Conservation (phyloP, 306 rosid species). For the Albizia julibrissin region DNA sequence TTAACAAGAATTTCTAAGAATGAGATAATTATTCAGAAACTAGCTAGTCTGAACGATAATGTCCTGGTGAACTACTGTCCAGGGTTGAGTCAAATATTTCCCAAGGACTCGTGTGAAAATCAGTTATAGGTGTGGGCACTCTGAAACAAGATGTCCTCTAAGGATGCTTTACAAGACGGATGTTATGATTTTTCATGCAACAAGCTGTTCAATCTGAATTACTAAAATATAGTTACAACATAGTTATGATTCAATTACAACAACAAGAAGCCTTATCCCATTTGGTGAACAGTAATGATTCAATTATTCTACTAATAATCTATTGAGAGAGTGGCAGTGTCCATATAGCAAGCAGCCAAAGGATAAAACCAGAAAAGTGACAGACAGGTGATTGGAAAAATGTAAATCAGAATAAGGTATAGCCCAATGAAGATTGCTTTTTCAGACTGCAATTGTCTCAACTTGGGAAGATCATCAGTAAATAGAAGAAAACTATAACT, state of each 20-base stretch:
- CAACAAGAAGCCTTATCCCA: not conserved
- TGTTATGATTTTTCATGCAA: constrained; percentile 20
- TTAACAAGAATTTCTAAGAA: not conserved
- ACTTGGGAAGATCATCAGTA: constrained; percentile 10
- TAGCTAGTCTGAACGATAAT: not conserved
- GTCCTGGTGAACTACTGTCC: constrained; percentile 9
- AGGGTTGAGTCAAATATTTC: not conserved
- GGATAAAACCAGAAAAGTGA: not conserved
- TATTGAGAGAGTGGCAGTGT: not conserved
- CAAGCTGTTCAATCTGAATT: not conserved
- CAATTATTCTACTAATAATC: not conserved
- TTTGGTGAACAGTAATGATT: not conserved
- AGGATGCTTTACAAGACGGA: not conserved
- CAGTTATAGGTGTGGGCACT: not conserved
- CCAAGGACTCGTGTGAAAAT: not conserved
- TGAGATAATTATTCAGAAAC: not conserved
- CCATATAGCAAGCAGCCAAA: not conserved
- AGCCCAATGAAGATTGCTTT: not conserved
- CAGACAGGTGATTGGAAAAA: not conserved
- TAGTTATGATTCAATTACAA: not conserved
- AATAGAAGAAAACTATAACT: not conserved
- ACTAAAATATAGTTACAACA: not conserved
- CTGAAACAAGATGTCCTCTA: constrained; percentile 8
- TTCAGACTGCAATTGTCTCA: not conserved
- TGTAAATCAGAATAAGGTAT: not conserved